Percentiles rank a stretch among this genome's conserved stretches.
Evolutionary conservation across 2,329 filamentous ascomycete species (phyloP).

Genomic region (Cercospora citrullina): DNA sequence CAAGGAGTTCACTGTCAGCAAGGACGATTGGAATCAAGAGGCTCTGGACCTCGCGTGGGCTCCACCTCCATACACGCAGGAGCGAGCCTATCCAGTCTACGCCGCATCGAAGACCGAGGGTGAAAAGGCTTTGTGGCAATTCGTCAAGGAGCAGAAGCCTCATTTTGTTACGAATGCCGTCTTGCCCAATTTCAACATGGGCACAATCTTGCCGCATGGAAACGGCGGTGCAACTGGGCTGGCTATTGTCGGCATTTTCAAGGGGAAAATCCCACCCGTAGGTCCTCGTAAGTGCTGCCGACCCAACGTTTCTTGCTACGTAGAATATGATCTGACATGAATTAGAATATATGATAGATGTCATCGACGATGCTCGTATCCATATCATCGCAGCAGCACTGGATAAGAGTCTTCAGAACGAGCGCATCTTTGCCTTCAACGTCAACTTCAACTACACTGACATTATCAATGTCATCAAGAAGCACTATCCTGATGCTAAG

Average conservation of each 20-base stretch:
- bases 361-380: conserved; percentile 53
- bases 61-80: conserved; percentile 31
- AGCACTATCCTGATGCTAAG: conserved; percentile 43
- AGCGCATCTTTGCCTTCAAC: conserved; percentile 58
- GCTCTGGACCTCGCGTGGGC: conserved; percentile 40
- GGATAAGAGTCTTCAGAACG: conserved; percentile 46
- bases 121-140: conserved; percentile 52
- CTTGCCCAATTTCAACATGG: conserved; percentile 34
- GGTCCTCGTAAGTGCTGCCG: conserved; percentile 24
- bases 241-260: conserved; percentile 21
- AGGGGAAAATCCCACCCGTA: conserved; percentile 20
- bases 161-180: conserved; percentile 48
- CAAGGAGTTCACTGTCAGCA: conserved; percentile 39
- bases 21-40: conserved; percentile 34
- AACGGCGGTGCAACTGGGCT: conserved; percentile 23
- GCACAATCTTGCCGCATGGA: conserved; percentile 22
- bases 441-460: conserved; percentile 51
- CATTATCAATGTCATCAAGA: conserved; percentile 43
- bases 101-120: conserved; percentile 50
- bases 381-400: conserved; percentile 54
- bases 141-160: conserved; percentile 46
- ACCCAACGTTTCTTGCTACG: background rate
- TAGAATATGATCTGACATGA: conserved; percentile 21
- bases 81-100: conserved; percentile 42
- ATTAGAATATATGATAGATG: conserved; percentile 45